Base-by-base conservation (phyloP, 768 basidiomycete genomes). In the Suillus sp. region DNA sequence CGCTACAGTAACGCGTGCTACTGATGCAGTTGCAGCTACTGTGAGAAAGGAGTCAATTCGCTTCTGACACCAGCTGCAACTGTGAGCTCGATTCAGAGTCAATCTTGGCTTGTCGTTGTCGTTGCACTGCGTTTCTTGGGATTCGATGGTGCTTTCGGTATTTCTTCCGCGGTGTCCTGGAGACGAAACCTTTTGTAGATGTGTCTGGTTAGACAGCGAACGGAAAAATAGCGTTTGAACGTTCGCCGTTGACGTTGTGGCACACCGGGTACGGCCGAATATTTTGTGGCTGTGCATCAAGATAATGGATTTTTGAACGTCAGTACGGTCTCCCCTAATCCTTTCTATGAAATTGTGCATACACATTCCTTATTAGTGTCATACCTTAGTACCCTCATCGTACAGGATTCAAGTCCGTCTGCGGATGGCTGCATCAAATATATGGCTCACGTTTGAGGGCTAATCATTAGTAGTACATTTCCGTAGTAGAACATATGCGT, bases 61-160 rank as follows among this genome's bases (percentile, higher is more conserved):
- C 9, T 43, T 43, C 42, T 43, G 8, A 4, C 20, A n/a, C 42
- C 9, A 43, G 9, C 42, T 43, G 42, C 20, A 10, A 20, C 6
- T 42, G 40, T 42, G 42, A 42, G 42, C 20, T n/a, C 9, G 9
- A 38, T 10, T 9, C 35, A 11, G 35, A 42, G 3, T n/a, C 9
- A 68, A 96, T 87, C 69, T 92, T 87, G 61, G 87, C 86, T 71
- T 88, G 88, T 54, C 95, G 84, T 71, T 91, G 88, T n/a, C 87
- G 80, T 53, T 85, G 84, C 35, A 84, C 90, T 14, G 86, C 81
- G 58, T 75, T 93, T 95, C 81, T 89, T 95, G 68, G 83, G 85
- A 25, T 71, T 78, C 14, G 81, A 77, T 0, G 84, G 82, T 11
- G 81, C 83, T 70, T 87, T 75, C 6, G 79, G 79, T 0, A 84